Evolutionary conservation across 2,329 filamentous ascomycete species (phyloP).

Genomic region (Alternaria angustiovoidea): DNA sequence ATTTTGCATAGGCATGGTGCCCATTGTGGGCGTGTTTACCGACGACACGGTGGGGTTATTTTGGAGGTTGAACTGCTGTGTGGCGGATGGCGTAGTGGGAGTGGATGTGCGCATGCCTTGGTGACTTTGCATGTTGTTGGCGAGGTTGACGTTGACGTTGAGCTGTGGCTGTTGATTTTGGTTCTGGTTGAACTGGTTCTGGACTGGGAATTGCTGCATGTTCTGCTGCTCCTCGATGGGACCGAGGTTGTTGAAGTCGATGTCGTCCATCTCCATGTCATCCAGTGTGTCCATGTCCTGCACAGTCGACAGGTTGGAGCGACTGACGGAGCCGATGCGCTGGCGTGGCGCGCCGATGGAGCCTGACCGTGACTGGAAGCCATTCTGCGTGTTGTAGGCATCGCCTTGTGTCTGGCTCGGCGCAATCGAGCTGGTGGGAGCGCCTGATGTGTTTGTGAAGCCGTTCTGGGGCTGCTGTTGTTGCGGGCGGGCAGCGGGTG

Average conservation of each 20-base stretch:
- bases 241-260: slow-evolving; percentile 81
- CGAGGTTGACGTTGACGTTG: slow-evolving; percentile 83
- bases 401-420: slow-evolving; percentile 55
- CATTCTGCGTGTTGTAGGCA: slow-evolving; percentile 47
- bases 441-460: slow-evolving; percentile 41
- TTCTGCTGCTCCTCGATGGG: slow-evolving; percentile 74
- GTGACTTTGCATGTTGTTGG: slow-evolving; percentile 72
- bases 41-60: slow-evolving; percentile 97
- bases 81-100: slow-evolving; percentile 81
- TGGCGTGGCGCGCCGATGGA: slow-evolving; percentile 47
- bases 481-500: slow-evolving; percentile 62
- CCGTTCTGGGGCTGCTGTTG: slow-evolving; percentile 59
- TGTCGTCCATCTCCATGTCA: slow-evolving; percentile 93
- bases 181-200: slow-evolving; percentile 63
- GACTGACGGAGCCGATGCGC: slow-evolving; percentile 52
- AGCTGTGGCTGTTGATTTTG: slow-evolving; percentile 72
- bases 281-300: slow-evolving; percentile 82
- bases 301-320: slow-evolving; percentile 52
- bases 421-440: slow-evolving; percentile 48
- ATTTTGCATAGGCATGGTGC: slow-evolving; percentile 73
- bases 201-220: slow-evolving; percentile 59
- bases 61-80: slow-evolving; percentile 74
- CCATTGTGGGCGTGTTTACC: slow-evolving; percentile 92
- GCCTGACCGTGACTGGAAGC: slow-evolving; percentile 52
- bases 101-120: slow-evolving; percentile 85